phyloP scores from a whole-genome alignment of 768 basidiomycete species.

The Lentinula raphanica region DNA sequence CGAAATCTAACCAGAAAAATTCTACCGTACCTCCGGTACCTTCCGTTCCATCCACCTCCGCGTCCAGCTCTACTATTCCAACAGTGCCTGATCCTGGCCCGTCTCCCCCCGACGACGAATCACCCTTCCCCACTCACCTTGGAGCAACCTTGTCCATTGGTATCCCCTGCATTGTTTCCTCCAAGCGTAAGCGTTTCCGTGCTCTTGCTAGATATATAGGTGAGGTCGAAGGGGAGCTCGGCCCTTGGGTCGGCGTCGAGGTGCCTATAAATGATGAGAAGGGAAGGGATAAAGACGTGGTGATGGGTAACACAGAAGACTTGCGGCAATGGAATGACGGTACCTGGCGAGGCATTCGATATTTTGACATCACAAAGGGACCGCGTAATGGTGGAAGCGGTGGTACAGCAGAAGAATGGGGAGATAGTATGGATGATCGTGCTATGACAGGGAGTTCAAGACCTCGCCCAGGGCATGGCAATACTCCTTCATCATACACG shows the following conservation, averaged over 20 bases:
- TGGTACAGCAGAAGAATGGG: slow-evolving; percentile 42
- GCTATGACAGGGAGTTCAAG: slow-evolving; percentile 38
- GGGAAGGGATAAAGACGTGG: slow-evolving; percentile 19
- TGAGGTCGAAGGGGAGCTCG: slow-evolving; percentile 73
- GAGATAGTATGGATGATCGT: slow-evolving; percentile 17
- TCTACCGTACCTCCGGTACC: not conserved
- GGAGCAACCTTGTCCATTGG: slow-evolving; percentile 77
- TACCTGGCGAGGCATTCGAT: slow-evolving; percentile 72
- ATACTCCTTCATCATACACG: slow-evolving; percentile 38
- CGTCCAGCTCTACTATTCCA: not conserved
- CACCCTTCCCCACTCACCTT: slow-evolving; percentile 12
- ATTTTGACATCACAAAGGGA: slow-evolving; percentile 61
- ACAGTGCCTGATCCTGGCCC: not conserved
- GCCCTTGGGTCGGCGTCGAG: slow-evolving; percentile 90
- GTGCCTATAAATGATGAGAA: slow-evolving; percentile 65
- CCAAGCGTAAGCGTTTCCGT: slow-evolving; percentile 77
- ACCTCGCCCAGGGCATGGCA: slow-evolving; percentile 33
- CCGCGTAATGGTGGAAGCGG: slow-evolving; percentile 28
- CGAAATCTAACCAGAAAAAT: not conserved
- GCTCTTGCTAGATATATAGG: slow-evolving; percentile 87
- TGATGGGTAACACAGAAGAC: slow-evolving; percentile 7
- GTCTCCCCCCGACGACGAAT: slow-evolving; percentile 11
- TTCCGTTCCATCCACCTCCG: not conserved
- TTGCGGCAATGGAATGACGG: slow-evolving; percentile 81
- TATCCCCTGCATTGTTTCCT: slow-evolving; percentile 86